Conservation (phyloP, 352 stramenopile species). For the Pythium brassicae region DNA sequence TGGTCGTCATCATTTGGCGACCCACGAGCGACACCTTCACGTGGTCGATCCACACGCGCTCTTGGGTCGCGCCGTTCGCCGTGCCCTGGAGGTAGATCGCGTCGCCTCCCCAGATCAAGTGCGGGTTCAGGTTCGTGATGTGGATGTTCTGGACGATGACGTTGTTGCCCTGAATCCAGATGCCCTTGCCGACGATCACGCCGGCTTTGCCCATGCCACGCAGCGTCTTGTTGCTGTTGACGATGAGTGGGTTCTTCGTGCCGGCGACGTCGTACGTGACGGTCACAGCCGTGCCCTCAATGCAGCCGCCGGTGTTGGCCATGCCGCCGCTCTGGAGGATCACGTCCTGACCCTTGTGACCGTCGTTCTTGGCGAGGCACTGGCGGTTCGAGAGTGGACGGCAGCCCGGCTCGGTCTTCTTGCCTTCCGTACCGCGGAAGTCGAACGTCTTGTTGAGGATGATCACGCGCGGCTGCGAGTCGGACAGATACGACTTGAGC, state of each 20-base stretch:
- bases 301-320: constrained; percentile 44
- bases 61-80: constrained; percentile 11
- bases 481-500: constrained; percentile 38
- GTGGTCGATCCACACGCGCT: constrained; percentile 31
- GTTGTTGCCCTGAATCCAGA: constrained; percentile 27
- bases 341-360: constrained; percentile 47
- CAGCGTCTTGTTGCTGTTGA: constrained; percentile 32
- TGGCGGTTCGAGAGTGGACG: constrained; percentile 30
- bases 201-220: constrained; percentile 24
- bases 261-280: constrained; percentile 40
- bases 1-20: constrained; percentile 29
- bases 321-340: constrained; percentile 49
- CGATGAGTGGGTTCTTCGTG: constrained; percentile 23
- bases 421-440: constrained; percentile 48
- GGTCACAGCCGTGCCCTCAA: constrained; percentile 23
- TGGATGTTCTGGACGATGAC: constrained; percentile 39
- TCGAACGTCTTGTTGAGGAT: constrained; percentile 45
- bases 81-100: constrained; percentile 6
- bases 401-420: constrained; percentile 39
- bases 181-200: constrained; percentile 30
- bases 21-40: constrained; percentile 24
- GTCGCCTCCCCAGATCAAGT: constrained; percentile 16
- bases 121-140: constrained; percentile 36
- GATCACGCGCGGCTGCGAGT: constrained; percentile 39
- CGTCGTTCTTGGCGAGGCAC: constrained; percentile 51